phyloP scores from a whole-genome alignment of 1,139 yeast genomes.

The Chernovozyma sophiae-reginae region DNA sequence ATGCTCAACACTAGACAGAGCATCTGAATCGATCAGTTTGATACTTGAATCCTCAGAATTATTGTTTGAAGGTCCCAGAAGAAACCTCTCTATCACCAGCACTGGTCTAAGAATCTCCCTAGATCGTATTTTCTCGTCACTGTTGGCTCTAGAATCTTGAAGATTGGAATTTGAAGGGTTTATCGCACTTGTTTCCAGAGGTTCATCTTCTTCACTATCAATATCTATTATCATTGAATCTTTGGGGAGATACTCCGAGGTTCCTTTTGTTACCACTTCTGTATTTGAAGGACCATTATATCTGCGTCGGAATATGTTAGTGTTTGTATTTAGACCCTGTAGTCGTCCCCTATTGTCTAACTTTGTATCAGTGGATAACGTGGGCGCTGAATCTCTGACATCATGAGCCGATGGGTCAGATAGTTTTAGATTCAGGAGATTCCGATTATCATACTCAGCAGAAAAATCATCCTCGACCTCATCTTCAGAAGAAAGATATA shows the following conservation, averaged over 20 bases:
- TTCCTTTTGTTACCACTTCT: too few species aligned
- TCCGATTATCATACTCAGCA: neutral
- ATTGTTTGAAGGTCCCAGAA: too few species aligned
- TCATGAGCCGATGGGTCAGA: neutral
- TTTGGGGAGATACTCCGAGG: too few species aligned
- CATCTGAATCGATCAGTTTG: too few species aligned
- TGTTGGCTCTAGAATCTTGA: too few species aligned
- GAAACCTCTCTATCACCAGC: neutral
- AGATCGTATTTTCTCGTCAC: too few species aligned
- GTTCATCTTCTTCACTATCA: conserved; percentile 1
- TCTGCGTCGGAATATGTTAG: neutral
- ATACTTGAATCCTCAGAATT: too few species aligned
- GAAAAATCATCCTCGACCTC: conserved; percentile 4
- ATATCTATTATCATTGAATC: neutral
- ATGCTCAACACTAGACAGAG: too few species aligned
- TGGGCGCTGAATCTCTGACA: neutral
- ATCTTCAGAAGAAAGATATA: conserved; percentile 11
- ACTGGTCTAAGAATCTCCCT: neutral
- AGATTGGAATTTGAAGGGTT: too few species aligned
- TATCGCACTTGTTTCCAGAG: too few species aligned
- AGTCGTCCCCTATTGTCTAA: neutral
- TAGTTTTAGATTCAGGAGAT: neutral
- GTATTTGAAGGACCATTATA: too few species aligned
- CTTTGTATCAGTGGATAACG: neutral
- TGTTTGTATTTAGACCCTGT: neutral